A percentile compares a stretch with the other conserved stretches of the same genome.
Evolutionary conservation across 306 rosid species (phyloP).

Genomic region (Acmispon strigosus): DNA sequence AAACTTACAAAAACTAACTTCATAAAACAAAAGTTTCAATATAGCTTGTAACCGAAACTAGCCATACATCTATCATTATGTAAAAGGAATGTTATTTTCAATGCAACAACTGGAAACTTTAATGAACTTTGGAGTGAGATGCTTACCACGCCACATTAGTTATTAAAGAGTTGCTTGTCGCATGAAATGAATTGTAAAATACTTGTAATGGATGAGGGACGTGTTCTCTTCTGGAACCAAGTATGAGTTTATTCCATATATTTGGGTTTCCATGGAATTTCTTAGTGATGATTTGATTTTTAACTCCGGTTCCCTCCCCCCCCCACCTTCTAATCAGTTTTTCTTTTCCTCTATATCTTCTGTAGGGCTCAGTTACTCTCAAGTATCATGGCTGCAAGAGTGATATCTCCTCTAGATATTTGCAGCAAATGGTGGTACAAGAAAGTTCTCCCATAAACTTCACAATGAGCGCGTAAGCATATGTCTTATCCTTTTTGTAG

Average conservation of each 20-base stretch:
- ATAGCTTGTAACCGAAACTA: no score
- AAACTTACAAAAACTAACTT: no score
- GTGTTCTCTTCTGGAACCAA: not conserved
- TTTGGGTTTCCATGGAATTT: not conserved
- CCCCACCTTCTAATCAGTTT: not conserved
- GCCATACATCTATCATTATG: not conserved
- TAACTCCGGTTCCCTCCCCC: not conserved
- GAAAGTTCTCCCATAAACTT: slow-evolving; percentile 58
- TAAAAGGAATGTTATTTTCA: not conserved
- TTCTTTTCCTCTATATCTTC: slow-evolving; percentile 13
- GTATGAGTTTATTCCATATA: not conserved
- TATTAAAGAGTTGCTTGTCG: not conserved
- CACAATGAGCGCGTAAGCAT: slow-evolving; percentile 67
- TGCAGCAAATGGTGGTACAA: slow-evolving; percentile 56
- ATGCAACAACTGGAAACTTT: not conserved
- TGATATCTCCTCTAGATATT: slow-evolving; percentile 62
- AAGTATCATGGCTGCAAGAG: slow-evolving; percentile 71
- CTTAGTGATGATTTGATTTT: not conserved
- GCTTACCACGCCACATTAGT: not conserved
- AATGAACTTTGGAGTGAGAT: not conserved
- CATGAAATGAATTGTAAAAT: not conserved
- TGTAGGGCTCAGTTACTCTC: slow-evolving; percentile 78
- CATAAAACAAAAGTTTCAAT: no score
- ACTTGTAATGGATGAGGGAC: not conserved
- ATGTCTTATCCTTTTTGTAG: not conserved